Evolutionary conservation across 306 rosid genomes (phyloP).

Genomic region (Ziziphus jujuba): DNA sequence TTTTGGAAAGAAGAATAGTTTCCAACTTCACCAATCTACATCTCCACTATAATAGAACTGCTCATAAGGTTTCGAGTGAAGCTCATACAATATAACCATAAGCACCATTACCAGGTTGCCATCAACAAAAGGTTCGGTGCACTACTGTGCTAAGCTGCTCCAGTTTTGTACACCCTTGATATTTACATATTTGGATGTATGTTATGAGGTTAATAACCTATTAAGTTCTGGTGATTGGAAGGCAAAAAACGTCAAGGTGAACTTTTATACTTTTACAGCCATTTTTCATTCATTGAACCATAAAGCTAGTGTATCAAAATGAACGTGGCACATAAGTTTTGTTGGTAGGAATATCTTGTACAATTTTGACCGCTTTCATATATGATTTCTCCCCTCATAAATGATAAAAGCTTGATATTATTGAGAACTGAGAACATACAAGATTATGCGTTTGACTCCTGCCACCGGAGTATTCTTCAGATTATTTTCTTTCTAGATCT

Average conservation of each 20-base stretch:
- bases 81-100: slow-evolving; percentile 11
- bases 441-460: not conserved
- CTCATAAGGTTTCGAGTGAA: slow-evolving; percentile 13
- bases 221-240: slow-evolving; percentile 17
- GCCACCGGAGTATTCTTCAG: not conserved
- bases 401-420: not conserved
- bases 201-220: slow-evolving; percentile 1
- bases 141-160: slow-evolving; percentile 33
- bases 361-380: not conserved
- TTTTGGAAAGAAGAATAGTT: slow-evolving; percentile 25
- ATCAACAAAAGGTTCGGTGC: slow-evolving; percentile 20
- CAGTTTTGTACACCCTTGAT: slow-evolving; percentile 18
- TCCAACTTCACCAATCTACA: slow-evolving; percentile 22
- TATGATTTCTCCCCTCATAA: not conserved
- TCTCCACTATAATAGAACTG: slow-evolving; percentile 1
- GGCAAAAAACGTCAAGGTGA: not conserved
- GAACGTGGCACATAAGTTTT: not conserved
- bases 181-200: slow-evolving; percentile 19
- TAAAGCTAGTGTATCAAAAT: not conserved
- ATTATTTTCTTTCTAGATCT: not conserved
- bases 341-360: not conserved
- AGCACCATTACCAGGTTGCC: slow-evolving; percentile 3
- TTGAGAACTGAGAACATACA: not conserved
- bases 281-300: slow-evolving; percentile 15
- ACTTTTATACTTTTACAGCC: slow-evolving; percentile 27